These are phyloP conservation scores for Buxus sempervirens DNA, from an alignment of 164 flowering plant species.

Conservation along the genomic window DNA sequence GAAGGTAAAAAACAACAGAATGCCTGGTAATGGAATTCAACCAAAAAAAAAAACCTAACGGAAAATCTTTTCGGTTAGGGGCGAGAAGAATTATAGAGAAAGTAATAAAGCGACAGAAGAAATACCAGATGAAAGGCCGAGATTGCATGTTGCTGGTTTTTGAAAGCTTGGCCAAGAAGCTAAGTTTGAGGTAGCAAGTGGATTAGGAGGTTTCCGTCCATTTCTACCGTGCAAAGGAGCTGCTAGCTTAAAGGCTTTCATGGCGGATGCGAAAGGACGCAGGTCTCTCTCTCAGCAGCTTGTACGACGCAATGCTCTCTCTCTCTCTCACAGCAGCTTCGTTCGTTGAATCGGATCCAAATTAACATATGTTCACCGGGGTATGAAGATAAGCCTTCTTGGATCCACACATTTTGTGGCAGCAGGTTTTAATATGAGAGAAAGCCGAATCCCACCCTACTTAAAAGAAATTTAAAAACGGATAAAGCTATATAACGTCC, in stretches of 20 bases:
- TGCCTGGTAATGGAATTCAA: background rate
- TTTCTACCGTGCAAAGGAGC: constrained; percentile 15
- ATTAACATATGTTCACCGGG: no score
- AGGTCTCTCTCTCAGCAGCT: constrained; percentile 1
- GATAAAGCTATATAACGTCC: no score
- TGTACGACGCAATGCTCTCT: no score
- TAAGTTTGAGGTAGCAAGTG: constrained; percentile 22
- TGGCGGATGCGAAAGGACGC: constrained; percentile 12
- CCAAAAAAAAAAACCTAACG: background rate
- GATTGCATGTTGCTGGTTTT: constrained; percentile 17
- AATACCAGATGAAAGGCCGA: constrained; percentile 24
- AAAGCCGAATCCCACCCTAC: no score
- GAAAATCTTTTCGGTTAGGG: background rate
- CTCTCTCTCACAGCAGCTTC: background rate
- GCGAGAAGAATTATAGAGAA: background rate
- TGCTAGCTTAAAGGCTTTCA: constrained; percentile 39
- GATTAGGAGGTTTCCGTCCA: constrained; percentile 23
- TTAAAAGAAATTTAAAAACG: no score
- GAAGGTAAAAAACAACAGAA: background rate
- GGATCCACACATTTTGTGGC: no score
- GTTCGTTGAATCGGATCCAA: background rate
- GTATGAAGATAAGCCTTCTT: no score
- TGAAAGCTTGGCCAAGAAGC: constrained; percentile 8
- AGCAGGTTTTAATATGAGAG: no score
- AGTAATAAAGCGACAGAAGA: background rate